These are phyloP conservation scores for Suhomyces coccinellae DNA, from an alignment of 1,139 yeast species.

Conservation along the genomic window DNA sequence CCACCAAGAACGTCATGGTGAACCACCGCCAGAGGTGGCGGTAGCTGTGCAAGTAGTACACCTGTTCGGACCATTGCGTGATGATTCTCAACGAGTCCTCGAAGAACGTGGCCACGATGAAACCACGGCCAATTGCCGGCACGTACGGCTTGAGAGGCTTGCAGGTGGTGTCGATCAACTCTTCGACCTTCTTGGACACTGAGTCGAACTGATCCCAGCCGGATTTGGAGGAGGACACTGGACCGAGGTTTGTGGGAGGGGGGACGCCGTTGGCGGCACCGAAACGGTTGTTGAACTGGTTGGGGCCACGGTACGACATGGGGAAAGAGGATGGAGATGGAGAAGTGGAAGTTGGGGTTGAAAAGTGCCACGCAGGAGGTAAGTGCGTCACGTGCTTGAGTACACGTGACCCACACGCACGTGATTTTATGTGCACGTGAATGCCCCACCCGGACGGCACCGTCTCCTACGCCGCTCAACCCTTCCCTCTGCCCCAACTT, in stretches of 20 bases:
- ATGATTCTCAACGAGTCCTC: conserved; percentile 87
- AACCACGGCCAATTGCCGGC: conserved; percentile 84
- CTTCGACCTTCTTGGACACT: conserved; percentile 48
- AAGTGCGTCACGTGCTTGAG: conserved; percentile 7
- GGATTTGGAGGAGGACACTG: conserved; percentile 20
- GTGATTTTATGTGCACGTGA: too few species aligned
- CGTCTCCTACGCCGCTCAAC: too few species aligned
- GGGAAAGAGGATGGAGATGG: background rate
- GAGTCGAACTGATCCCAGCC: conserved; percentile 47
- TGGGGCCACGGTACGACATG: conserved; percentile 21
- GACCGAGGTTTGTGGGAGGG: conserved; percentile 23
- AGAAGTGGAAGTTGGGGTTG: background rate
- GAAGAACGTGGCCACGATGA: conserved; percentile 90
- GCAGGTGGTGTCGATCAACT: conserved; percentile 45
- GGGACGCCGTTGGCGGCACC: conserved; percentile 15
- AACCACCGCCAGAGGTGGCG: conserved; percentile 79
- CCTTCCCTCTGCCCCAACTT: too few species aligned
- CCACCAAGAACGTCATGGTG: conserved; percentile 65
- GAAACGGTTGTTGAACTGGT: conserved; percentile 20
- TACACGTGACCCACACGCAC: background rate
- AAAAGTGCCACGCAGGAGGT: conserved; percentile 12
- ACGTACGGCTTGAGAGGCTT: conserved; percentile 67
- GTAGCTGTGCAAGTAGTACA: conserved; percentile 76
- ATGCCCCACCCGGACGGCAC: too few species aligned
- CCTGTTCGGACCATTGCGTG: conserved; percentile 91